Evolutionary conservation across 2,329 filamentous ascomycete genomes (phyloP).

Genomic region (Fusarium sp.): DNA sequence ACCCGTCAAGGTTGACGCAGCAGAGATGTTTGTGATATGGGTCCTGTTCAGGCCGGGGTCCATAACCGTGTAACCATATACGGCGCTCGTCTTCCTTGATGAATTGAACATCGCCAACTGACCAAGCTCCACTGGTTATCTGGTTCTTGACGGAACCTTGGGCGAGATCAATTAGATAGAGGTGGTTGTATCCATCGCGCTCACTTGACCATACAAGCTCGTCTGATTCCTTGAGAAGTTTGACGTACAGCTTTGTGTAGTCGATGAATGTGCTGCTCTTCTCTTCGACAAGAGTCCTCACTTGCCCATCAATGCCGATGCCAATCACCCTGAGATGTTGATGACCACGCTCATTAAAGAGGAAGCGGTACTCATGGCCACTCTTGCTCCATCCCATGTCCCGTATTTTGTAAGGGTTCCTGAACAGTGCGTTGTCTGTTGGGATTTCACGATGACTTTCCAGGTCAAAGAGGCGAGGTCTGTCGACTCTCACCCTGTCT

Average conservation of each 20-base stretch:
- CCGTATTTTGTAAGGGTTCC: slow-evolving; percentile 37
- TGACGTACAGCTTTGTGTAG: slow-evolving; percentile 36
- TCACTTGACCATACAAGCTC: slow-evolving; percentile 48
- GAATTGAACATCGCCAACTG: slow-evolving; percentile 37
- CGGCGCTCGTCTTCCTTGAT: slow-evolving; percentile 35
- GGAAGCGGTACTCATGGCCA: slow-evolving; percentile 43
- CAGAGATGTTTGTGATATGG: slow-evolving; percentile 45
- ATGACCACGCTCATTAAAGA: slow-evolving; percentile 47
- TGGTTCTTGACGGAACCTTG: slow-evolving; percentile 36
- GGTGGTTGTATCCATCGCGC: slow-evolving; percentile 46
- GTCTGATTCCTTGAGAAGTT: slow-evolving; percentile 11
- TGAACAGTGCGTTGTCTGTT: slow-evolving; percentile 40
- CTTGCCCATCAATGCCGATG: slow-evolving; percentile 23
- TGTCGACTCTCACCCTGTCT: slow-evolving; percentile 38
- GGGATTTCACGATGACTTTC: slow-evolving; percentile 29
- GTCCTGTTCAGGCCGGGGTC: slow-evolving; percentile 38
- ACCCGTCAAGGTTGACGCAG: slow-evolving; percentile 44
- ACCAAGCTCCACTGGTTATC: slow-evolving; percentile 46
- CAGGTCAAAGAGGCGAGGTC: slow-evolving; percentile 45
- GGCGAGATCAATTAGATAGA: slow-evolving; percentile 41
- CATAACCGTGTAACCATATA: slow-evolving; percentile 40
- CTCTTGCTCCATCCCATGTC: slow-evolving; percentile 43
- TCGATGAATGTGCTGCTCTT: slow-evolving; percentile 45
- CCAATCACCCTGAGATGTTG: slow-evolving; percentile 38
- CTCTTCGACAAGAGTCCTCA: slow-evolving; percentile 40